Conservation (phyloP, 345 rosid species). For the Triadica sebifera region DNA sequence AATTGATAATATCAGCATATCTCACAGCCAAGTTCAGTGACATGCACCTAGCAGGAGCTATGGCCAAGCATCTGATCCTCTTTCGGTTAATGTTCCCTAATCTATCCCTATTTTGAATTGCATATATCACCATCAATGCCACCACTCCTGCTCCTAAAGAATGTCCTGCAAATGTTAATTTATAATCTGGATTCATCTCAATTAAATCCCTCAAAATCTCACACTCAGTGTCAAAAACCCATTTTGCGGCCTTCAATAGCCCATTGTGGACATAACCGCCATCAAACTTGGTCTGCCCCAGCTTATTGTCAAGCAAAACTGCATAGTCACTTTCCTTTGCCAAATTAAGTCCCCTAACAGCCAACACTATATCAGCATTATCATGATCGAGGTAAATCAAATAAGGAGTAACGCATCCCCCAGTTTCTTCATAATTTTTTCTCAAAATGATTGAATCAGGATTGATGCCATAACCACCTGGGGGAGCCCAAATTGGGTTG, state of each 20-base stretch:
- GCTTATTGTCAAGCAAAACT: constrained; percentile 77
- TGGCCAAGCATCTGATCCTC: constrained; percentile 74
- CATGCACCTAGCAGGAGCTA: constrained; percentile 91
- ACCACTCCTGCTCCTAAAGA: constrained; percentile 88
- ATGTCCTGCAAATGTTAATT: constrained; percentile 84
- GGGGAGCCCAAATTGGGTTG: constrained; percentile 82
- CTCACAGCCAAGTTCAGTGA: constrained; percentile 89
- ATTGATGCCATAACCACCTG: constrained; percentile 74
- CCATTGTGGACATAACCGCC: constrained; percentile 97
- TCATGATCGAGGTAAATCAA: constrained; percentile 78
- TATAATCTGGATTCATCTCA: constrained; percentile 58
- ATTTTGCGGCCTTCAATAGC: constrained; percentile 70
- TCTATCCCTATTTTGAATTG: constrained; percentile 53
- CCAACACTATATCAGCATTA: constrained; percentile 56
- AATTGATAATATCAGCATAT: constrained; percentile 81
- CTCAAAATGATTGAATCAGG: constrained; percentile 61
- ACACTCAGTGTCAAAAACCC: constrained; percentile 70
- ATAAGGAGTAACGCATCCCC: constrained; percentile 72
- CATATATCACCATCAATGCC: constrained; percentile 59
- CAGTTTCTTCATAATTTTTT: constrained; percentile 62
- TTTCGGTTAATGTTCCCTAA: constrained; percentile 74
- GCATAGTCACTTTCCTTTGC: constrained; percentile 87
- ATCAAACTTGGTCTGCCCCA: constrained; percentile 81
- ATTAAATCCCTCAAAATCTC: constrained; percentile 56
- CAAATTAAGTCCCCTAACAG: constrained; percentile 77